Base-by-base conservation (phyloP, 306 rosid genomes). In the Prunus fruticosa region DNA sequence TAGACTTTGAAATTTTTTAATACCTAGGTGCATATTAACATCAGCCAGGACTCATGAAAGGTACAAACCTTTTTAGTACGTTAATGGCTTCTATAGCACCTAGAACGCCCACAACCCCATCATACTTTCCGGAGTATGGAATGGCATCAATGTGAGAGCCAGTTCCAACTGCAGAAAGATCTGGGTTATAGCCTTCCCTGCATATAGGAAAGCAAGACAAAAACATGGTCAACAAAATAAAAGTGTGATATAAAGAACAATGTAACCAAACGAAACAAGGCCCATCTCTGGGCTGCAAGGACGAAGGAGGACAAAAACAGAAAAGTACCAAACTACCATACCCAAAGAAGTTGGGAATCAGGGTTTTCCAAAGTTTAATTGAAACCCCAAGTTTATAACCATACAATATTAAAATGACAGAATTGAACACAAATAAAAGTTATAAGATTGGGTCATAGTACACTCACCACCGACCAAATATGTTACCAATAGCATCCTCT, bases 131-230 rank as follows among this genome's bases (percentile, higher is more conserved):
- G 15, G 97, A 92, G 89, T 86, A 95, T 64, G 97, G 97, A 82
- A 95, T 92, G 34, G 98, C 98, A 87, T 95, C 98, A 54, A 89
- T 86, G 88, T 95, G 98, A 5, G 98, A 95, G 72, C 97, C 98
- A 0, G 98, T 89, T 65, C 96, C 97, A 64, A 89, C 96, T 58
- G 96, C 97, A 72, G 93, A 84, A 80, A 92, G 92, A 81, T 86
- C 88, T 0, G 96, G 87, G 74, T 89, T 86, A 72, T 63, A 61
- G 30, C 97, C 97, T 73, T 86, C 92, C 97, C 97, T 95, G 82
- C 77, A 87, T 63, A 72, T 50, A 72, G 54, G n/a, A 51, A 66
- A 67, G 25, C 67, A 65, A 70, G 64, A 69, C 67, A 27, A 50
- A 61, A 47, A 19, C 38, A 12, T 8, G 10, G 28, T 75, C 65